Conservation (phyloP, 2,329 filamentous ascomycete genomes). For the Botrytis elliptica region DNA sequence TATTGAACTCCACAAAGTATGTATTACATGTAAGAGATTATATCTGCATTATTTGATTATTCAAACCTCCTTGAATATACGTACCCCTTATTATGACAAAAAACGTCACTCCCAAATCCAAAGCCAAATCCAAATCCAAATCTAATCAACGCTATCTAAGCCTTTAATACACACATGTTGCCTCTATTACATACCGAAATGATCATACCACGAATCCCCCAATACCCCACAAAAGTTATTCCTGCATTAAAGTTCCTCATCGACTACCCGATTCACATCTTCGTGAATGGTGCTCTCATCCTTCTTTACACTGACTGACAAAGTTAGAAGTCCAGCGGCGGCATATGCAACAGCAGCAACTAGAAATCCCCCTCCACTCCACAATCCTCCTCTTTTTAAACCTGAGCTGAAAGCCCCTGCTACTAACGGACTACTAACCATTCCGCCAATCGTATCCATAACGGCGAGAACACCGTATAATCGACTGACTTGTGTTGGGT, state of each 20-base stretch:
- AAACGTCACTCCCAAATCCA: background rate
- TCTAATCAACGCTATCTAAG: background rate
- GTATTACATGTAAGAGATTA: too few species aligned
- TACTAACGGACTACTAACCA: conserved; percentile 48
- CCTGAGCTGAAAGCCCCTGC: conserved; percentile 49
- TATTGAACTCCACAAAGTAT: too few species aligned
- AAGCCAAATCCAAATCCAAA: too few species aligned
- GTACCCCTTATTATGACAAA: background rate
- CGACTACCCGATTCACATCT: background rate
- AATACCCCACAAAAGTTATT: background rate
- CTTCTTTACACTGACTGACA: conserved; percentile 13
- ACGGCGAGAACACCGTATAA: conserved; percentile 54
- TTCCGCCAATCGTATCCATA: conserved; percentile 49
- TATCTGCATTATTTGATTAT: background rate
- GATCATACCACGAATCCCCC: too few species aligned
- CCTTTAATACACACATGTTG: background rate
- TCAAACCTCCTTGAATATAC: background rate
- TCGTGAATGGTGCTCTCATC: background rate
- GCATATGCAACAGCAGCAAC: conserved; percentile 1
- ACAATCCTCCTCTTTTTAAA: conserved; percentile 47
- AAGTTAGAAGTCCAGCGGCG: background rate
- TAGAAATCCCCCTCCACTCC: conserved; percentile 52
- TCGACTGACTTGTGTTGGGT: conserved; percentile 52
- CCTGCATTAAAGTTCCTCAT: background rate
- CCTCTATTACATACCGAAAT: background rate